Percentiles rank a stretch among this genome's conserved stretches.
These are phyloP conservation scores for Leishmania lainsoni DNA, from an alignment of 208 protist species.

Conservation along the genomic window DNA sequence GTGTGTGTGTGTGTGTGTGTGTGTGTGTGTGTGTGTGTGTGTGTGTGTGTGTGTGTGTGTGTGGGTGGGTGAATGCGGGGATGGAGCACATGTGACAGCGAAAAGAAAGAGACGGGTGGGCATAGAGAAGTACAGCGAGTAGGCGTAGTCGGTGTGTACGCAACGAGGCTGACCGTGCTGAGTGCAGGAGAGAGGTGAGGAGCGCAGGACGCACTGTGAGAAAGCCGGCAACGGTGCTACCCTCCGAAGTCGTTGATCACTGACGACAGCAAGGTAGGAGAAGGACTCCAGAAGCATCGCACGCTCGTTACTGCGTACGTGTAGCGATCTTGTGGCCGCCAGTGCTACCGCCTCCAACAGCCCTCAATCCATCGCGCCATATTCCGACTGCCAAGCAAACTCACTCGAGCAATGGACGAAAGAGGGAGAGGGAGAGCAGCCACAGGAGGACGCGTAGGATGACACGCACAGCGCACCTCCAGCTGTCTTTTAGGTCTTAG, in stretches of 20 bases:
- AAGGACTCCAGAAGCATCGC: not conserved
- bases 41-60: not conserved
- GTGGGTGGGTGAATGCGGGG: not conserved
- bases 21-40: not conserved
- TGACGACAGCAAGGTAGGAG: not conserved
- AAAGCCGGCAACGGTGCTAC: not conserved
- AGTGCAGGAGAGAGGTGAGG: not conserved
- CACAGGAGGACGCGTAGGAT: not conserved
- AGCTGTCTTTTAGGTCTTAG: not conserved
- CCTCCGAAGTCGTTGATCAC: not conserved
- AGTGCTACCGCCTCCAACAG: not conserved
- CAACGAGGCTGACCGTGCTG: not conserved
- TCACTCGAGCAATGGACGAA: not conserved
- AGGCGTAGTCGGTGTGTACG: not conserved
- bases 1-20: not conserved
- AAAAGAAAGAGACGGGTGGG: not conserved
- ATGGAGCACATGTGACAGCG: not conserved
- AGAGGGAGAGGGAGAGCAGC: not conserved
- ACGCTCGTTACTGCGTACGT: not conserved
- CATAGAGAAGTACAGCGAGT: not conserved
- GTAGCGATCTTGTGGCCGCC: not conserved
- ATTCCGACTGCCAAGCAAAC: not conserved
- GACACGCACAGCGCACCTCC: conserved; percentile 4
- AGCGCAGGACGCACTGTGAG: not conserved
- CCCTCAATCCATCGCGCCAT: not conserved